Conservation (phyloP, 768 basidiomycete genomes). For the Trametopsis cervina region DNA sequence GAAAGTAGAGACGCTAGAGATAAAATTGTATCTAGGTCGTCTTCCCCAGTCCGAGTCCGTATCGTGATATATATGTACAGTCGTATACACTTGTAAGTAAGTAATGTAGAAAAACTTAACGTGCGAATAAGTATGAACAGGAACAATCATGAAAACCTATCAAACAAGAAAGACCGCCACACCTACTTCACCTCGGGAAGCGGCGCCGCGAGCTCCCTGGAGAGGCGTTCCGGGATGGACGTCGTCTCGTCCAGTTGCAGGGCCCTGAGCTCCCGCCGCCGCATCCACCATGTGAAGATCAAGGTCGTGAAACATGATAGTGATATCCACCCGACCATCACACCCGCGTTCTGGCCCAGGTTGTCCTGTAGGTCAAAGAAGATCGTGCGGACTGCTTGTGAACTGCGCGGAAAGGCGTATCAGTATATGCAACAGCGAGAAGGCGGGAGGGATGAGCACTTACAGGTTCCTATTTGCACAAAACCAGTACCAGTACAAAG, state of each 20-base stretch:
- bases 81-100: too few species aligned
- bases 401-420: constrained; percentile 9
- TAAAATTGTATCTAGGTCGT: too few species aligned
- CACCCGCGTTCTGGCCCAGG: constrained; percentile 26
- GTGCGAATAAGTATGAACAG: too few species aligned
- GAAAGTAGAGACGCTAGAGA: too few species aligned
- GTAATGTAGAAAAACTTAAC: too few species aligned
- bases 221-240: neutral
- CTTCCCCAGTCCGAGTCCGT: too few species aligned
- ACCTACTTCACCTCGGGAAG: too few species aligned
- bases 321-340: constrained; percentile 27
- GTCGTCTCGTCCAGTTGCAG: constrained; percentile 4
- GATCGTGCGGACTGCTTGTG: constrained; percentile 27
- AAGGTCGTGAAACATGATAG: constrained; percentile 19
- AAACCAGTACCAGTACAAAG: too few species aligned
- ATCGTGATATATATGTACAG: too few species aligned
- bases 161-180: too few species aligned
- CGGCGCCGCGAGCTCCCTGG: neutral
- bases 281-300: constrained; percentile 20
- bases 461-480: constrained; percentile 15
- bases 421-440: neutral
- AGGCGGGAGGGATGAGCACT: neutral
- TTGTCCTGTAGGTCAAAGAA: constrained; percentile 28
- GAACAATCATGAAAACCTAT: too few species aligned
- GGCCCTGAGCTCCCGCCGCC: constrained; percentile 8